Evolutionary conservation across 176 grass and related monocot genomes (phyloP), one percentile per base, ranked within the genome.

Genomic region (Ensete glaucum): DNA sequence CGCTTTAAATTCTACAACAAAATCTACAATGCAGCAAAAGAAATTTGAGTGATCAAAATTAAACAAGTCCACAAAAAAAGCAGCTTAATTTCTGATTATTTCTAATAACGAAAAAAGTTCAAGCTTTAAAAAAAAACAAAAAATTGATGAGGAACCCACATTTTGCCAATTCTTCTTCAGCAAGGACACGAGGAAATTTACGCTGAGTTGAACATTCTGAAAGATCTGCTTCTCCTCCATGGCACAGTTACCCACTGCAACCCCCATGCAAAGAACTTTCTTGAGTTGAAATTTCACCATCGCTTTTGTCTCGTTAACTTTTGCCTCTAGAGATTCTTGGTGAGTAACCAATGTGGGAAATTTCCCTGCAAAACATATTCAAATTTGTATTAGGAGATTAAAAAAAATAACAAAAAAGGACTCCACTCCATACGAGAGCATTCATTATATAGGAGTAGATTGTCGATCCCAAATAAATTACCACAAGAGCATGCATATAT

Each of bases 251-350:
- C 65, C 65, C 27, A 68, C 65, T 8, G 65, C 65, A 8, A 68
- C 65, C 8, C 65, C 65, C 65, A 68, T 68, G 25, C 65, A 68
- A 8, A 68, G 12, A 68, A 68, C 65, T 17, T 68, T 68, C 65
- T 68, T 68, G 12, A 68, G 65, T 34, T 68, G 65, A 68, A 68
- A 68, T 34, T 68, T 68, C 26, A 68, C 65, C 65, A 68, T 68
- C 19, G 65, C 65, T 68, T 68, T 68, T 34, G 65, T 68, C 65
- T 68, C 65, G 8, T 68, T 68, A 68, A 68, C 65, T 68, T 68
- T 68, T 0, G 65, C 11, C 65, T 68, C 65, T 12, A 68, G 13
- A 34, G 65, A 68, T 68, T 68, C 65, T 8, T 68, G 65, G 16
- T 56, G 34, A 43, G 34, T 43, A 43, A 43, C 34, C 34, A 43